A percentile compares a stretch with the other conserved stretches of the same genome.
These are phyloP conservation scores for Diaporthe eres DNA, from an alignment of 2,329 filamentous ascomycete genomes.

Conservation along the genomic window DNA sequence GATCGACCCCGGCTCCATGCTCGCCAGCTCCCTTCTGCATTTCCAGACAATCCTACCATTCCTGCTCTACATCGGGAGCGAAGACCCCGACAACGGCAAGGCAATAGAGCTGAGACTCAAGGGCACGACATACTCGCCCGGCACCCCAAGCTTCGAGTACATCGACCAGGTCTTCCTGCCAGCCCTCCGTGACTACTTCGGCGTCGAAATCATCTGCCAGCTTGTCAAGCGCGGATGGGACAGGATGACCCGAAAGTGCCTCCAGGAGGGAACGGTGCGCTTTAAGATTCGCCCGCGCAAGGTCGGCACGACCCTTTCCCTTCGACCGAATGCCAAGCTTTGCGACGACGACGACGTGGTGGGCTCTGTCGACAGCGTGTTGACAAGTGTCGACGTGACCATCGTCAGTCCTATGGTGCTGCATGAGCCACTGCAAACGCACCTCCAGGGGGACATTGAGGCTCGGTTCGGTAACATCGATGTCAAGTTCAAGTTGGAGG, in stretches of 20 bases:
- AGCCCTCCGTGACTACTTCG: slow-evolving; percentile 64
- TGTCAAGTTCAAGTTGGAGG: slow-evolving; percentile 63
- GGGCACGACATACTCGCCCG: slow-evolving; percentile 72
- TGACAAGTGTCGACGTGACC: slow-evolving; percentile 64
- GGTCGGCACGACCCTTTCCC: slow-evolving; percentile 53
- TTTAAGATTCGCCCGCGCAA: slow-evolving; percentile 60
- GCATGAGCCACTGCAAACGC: slow-evolving; percentile 57
- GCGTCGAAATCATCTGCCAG: slow-evolving; percentile 60
- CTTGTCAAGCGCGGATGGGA: slow-evolving; percentile 67
- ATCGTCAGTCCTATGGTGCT: slow-evolving; percentile 64
- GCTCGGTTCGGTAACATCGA: slow-evolving; percentile 60
- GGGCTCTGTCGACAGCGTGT: slow-evolving; percentile 44
- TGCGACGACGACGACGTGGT: slow-evolving; percentile 41
- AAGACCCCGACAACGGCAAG: slow-evolving; percentile 51
- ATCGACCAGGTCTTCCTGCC: slow-evolving; percentile 73
- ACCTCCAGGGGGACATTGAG: slow-evolving; percentile 57
- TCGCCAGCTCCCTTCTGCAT: slow-evolving; percentile 70
- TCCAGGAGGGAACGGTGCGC: slow-evolving; percentile 57
- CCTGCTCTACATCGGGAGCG: slow-evolving; percentile 65
- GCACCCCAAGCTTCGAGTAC: slow-evolving; percentile 72
- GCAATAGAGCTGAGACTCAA: slow-evolving; percentile 66
- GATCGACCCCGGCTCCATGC: slow-evolving; percentile 64
- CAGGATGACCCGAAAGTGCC: slow-evolving; percentile 49
- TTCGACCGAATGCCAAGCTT: slow-evolving; percentile 45
- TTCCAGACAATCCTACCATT: slow-evolving; percentile 74